Evolutionary conservation across 345 rosid species (phyloP).

Genomic region (Populus nigra): DNA sequence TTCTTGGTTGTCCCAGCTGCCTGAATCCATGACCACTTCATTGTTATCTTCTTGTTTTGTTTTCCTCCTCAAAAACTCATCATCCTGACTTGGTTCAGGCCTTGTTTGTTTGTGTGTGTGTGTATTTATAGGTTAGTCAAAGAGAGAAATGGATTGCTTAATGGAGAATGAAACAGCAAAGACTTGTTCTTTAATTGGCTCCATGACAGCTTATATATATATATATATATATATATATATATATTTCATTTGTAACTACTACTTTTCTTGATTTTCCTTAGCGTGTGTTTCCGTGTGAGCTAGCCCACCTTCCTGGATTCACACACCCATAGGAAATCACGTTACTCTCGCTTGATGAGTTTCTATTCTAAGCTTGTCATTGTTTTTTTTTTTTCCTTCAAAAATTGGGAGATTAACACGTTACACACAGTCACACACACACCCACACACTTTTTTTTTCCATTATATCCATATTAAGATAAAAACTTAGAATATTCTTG

Average conservation of each 20-base stretch:
- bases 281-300: neutral
- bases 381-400: too few species aligned
- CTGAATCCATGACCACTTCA: neutral
- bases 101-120: neutral
- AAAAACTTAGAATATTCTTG: too few species aligned
- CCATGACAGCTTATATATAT: neutral
- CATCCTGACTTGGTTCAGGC: neutral
- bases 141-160: neutral
- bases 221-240: neutral
- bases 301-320: neutral
- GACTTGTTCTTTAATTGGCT: neutral
- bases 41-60: neutral
- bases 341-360: too few species aligned
- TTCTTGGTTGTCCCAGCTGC: conserved; percentile 8
- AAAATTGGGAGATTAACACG: too few species aligned
- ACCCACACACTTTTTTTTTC: too few species aligned
- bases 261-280: neutral
- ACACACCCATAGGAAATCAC: neutral
- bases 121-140: neutral
- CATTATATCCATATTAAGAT: too few species aligned
- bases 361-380: too few species aligned
- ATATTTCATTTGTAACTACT: too few species aligned
- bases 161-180: neutral
- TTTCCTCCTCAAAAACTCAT: neutral
- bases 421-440: too few species aligned